A percentile compares a stretch with the other conserved stretches of the same genome.
phyloP scores from a whole-genome alignment of 257 asterid species.

The Solanum lycopersicoides region DNA sequence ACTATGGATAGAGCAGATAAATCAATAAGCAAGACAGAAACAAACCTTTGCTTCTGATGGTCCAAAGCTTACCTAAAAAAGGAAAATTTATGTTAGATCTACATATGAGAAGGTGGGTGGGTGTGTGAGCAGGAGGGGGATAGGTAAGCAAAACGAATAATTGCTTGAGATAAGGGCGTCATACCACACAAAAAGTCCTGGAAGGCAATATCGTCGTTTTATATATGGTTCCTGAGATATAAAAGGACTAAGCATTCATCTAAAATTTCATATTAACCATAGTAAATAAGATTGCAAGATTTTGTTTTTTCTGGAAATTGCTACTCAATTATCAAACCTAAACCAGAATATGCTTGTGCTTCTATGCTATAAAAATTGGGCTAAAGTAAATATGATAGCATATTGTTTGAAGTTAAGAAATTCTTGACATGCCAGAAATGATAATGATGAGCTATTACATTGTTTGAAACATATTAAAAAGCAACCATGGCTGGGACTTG shows the following conservation, averaged over 20 bases:
- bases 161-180: neutral
- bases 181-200: conserved; percentile 93
- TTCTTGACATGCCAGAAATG: neutral
- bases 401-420: neutral
- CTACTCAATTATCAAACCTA: neutral
- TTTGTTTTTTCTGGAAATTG: neutral
- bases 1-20: neutral
- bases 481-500: neutral
- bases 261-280: neutral
- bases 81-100: neutral
- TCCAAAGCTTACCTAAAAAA: conserved; percentile 72
- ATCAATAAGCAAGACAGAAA: neutral
- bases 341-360: neutral
- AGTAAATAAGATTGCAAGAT: neutral
- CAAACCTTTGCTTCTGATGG: conserved; percentile 95
- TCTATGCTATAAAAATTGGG: neutral
- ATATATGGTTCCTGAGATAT: conserved; percentile 65
- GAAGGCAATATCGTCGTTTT: conserved; percentile 77
- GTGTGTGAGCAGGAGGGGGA: neutral
- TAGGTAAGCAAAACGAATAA: neutral
- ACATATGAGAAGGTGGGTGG: neutral
- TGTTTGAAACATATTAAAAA: neutral
- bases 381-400: neutral
- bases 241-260: neutral
- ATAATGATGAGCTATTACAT: neutral